Base-by-base conservation (phyloP, 306 rosid genomes). In the Glycyrrhiza uralensis region DNA sequence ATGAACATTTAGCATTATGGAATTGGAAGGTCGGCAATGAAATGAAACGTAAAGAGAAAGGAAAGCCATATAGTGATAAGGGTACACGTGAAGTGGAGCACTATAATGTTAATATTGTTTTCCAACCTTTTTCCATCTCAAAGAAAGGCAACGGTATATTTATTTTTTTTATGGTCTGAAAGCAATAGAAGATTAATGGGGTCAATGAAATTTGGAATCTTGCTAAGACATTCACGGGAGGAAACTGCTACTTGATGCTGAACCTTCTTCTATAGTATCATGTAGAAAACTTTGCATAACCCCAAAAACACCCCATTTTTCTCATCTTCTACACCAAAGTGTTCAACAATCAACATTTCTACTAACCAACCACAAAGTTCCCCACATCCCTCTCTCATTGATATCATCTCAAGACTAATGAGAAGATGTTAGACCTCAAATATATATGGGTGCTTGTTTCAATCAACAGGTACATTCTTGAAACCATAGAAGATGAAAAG, bases 161-260 rank as follows among this genome's bases (percentile, higher is more conserved):
- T 51, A 0, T 13, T 55, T 55, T 55, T 55, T 5, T 55, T n/a
- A 55, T 55, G 72, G 82, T 80, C 75, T 36, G 57, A 30, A 46
- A 50, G 77, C 75, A 46, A 63, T 33, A 69, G 46, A 76, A 39
- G 46, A 78, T 61, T 54, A 45, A 38, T 63, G 55, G 71, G 81
- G 39, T 66, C 83, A 76, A 44, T 50, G 23, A 73, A 51, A 24
- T 38, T 85, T 73, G 84, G 85, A 85, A 64, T 72, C 76, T 84
- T 74, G 69, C 23, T 65, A 41, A 49, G 39, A 79, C 76, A 59
- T 76, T 82, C 83, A 89, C 96, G 96, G 96, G 92, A 82, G 39
- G 79, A 69, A 69, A 77, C 75, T 85, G 82, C 76, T 64, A 54
- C 56, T 7, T 38, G 44, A 63, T 69, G 51, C 51, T 49, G 56